Evolutionary conservation across 2,329 filamentous ascomycete genomes (phyloP), one percentile per base, ranked within the genome.

Genomic region (Calonectria hawksworthii): DNA sequence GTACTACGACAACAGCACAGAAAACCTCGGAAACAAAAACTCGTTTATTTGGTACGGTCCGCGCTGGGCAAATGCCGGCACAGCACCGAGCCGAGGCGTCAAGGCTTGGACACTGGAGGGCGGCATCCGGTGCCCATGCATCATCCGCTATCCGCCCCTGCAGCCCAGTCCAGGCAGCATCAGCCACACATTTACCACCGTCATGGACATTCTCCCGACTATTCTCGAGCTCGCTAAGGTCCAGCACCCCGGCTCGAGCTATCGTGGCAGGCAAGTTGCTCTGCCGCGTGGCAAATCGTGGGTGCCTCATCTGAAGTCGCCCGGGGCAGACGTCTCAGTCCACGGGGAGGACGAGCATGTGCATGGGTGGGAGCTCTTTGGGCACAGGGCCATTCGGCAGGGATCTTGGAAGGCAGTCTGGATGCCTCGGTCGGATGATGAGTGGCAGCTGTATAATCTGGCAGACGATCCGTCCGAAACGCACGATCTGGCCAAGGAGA

Each of bases 1-100:
- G 47, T 86, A 92, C 36, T 91, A 91, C 10, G 87, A 90, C 67
- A 88, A 64, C 65, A 77, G 74, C n/a, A 44, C 90, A 4, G 90
- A 91, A 9, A 92, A 92, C 73, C 84, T 92, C 21, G 90, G 90
- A 2, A 90, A 79, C 87, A 89, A 21, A 84, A 85, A 92, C 79
- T 89, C 87, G 1, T 92, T 91, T 78, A 88, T 92, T 74, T 92
- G 90, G 90, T 92, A 92, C 75, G 91, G 91, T 0, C 89, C 88
- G 5, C 86, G 88, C 23, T 91, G 90, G 89, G 90, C 89, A 1
- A 82, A 83, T 30, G 84, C 85, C 0, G 82, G 83, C 5, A 86
- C 84, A 13, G 84, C 84, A 0, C 85, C 85, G 1, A 83, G 80
- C 11, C 74, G 83, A 30, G 85, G 89, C 65, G 88, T 88, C 63